Percentiles rank a stretch among this genome's conserved stretches.
phyloP scores from a whole-genome alignment of 352 stramenopile species.

The Phytophthora hybrid region DNA sequence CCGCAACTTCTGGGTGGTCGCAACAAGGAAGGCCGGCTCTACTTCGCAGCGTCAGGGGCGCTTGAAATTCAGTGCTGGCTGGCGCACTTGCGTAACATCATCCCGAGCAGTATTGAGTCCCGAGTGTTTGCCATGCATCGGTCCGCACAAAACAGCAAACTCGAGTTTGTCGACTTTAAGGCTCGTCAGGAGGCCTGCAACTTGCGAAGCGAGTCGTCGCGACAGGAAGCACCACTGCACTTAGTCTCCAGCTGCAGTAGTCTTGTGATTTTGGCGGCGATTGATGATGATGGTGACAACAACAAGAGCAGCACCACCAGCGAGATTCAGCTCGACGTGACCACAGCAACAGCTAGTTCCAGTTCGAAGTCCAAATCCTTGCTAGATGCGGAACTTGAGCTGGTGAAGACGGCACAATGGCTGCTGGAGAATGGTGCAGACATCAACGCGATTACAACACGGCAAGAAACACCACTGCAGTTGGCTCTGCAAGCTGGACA shows the following conservation, averaged over 20 bases:
- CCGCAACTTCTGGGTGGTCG: conserved; percentile 78
- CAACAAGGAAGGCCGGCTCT: conserved; percentile 90
- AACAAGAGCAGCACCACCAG: conserved; percentile 33
- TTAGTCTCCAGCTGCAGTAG: conserved; percentile 57
- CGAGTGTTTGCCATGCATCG: conserved; percentile 85
- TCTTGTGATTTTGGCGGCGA: conserved; percentile 34
- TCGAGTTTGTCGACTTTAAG: conserved; percentile 75
- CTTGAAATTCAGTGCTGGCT: conserved; percentile 93
- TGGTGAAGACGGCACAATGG: conserved; percentile 75
- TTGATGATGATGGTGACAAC: conserved; percentile 34
- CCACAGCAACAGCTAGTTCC: conserved; percentile 16
- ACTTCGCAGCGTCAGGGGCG: conserved; percentile 87
- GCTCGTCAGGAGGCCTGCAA: conserved; percentile 60
- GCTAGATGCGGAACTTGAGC: conserved; percentile 56
- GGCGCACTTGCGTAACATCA: conserved; percentile 78
- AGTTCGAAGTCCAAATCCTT: conserved; percentile 42
- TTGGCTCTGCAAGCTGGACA: conserved; percentile 61
- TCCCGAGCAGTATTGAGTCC: conserved; percentile 78
- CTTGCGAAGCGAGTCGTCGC: conserved; percentile 27
- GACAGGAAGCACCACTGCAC: conserved; percentile 73
- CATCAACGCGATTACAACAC: conserved; percentile 58
- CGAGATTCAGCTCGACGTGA: conserved; percentile 30
- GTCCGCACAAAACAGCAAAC: conserved; percentile 54
- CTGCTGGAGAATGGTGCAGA: conserved; percentile 80
- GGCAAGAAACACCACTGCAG: conserved; percentile 66